Base-by-base conservation (phyloP, 805 yeast genomes). In the Scheffersomyces coipomensis region DNA sequence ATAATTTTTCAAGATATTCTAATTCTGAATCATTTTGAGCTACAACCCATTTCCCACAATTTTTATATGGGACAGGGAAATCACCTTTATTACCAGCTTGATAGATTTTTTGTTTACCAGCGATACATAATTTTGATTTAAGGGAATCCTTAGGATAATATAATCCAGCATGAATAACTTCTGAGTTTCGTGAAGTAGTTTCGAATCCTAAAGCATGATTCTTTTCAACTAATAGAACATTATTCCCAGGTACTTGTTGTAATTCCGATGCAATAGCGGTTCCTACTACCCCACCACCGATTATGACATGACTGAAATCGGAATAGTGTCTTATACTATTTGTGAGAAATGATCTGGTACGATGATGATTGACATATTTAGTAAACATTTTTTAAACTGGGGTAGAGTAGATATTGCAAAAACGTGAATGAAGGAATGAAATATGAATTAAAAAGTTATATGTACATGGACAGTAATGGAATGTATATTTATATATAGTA, bases 151-250 rank as follows among this genome's bases (percentile, higher is more conserved):
- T 62, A 0, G 96, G 95, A 52, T 86, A 85, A 56, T 90, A 90
- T 5, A 89, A 52, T 0, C 96, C 97, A 0, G 96, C 96, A 62
- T 89, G 97, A 18, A 89, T 83, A 19, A 90, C 97, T 54, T 90
- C 97, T 2, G 95, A 85, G 66, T 89, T 89, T 37, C 97, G 68
- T n/a, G 91, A 76, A 5, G 95, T 83, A 0, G 96, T 88, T 51
- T 89, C 97, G 48, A 76, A 74, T 1, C 96, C 97, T 35, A 79
- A 56, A 25, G 68, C 68, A 1, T 62, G 58, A 56, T 88, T 79
- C 52, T 84, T 79, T 50, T 89, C 97, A 2, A 89, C 57, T 8
- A 90, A 55, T 1, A 85, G 58, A 0, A 88, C 88, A 4, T 63
- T 64, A 40, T 75, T 74, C 4, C 69, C 58, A n/a, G 70, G 46